Percentiles rank a stretch among this genome's conserved stretches.
Evolutionary conservation across 345 rosid genomes (phyloP).

Genomic region (Durio zibethinus): DNA sequence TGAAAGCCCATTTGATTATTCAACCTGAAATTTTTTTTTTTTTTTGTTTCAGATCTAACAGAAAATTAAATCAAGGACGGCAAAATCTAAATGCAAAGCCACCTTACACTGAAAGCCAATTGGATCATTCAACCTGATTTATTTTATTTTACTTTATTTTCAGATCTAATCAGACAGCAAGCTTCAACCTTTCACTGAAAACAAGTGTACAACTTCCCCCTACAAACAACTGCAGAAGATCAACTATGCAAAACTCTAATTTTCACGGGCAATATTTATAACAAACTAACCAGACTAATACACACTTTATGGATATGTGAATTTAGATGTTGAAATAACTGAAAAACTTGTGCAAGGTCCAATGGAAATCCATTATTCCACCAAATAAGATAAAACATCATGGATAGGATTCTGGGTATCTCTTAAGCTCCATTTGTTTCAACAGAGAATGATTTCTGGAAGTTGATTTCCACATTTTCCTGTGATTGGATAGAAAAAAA

Average conservation of each 20-base stretch:
- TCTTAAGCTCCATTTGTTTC: too few relatives aligned
- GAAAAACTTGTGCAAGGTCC: not conserved
- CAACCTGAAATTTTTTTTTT: too few relatives aligned
- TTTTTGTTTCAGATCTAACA: too few relatives aligned
- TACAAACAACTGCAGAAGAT: not conserved
- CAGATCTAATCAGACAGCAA: constrained; percentile 16
- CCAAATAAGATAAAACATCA: not conserved
- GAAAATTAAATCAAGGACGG: constrained; percentile 16
- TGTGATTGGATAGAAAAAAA: too few relatives aligned
- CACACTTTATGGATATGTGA: not conserved
- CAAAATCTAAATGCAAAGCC: constrained; percentile 15
- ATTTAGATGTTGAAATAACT: not conserved
- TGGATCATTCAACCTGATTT: constrained; percentile 14
- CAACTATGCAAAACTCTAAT: not conserved
- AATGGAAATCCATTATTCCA: not conserved
- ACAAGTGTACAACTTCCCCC: not conserved
- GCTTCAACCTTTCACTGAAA: not conserved
- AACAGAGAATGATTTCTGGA: too few relatives aligned
- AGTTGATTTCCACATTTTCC: too few relatives aligned
- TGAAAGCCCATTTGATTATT: too few relatives aligned
- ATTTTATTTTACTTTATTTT: not conserved
- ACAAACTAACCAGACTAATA: not conserved
- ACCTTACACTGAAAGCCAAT: constrained; percentile 22
- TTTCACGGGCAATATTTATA: not conserved
- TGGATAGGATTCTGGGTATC: not conserved